Percentiles rank a stretch among this genome's conserved stretches.
These are phyloP conservation scores for Hanseniaspora pseudoguilliermondii DNA, from an alignment of 805 yeast genomes.

Conservation along the genomic window DNA sequence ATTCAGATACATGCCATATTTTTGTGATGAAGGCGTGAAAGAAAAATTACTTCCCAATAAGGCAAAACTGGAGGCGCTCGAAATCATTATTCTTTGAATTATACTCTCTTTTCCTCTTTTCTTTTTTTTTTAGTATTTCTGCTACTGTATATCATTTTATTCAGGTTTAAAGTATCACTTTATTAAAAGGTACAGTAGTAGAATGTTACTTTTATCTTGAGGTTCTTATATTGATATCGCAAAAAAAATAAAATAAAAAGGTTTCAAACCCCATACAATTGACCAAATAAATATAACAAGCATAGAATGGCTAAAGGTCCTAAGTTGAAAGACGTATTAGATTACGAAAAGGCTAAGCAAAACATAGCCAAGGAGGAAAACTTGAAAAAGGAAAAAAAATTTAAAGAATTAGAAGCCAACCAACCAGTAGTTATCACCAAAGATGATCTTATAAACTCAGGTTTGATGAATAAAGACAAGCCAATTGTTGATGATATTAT, in stretches of 20 bases:
- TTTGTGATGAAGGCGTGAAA: too few species aligned
- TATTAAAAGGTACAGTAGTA: too few species aligned
- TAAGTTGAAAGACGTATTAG: constrained; percentile 23
- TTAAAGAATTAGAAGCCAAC: constrained; percentile 18
- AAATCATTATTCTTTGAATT: too few species aligned
- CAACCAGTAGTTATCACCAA: constrained; percentile 27
- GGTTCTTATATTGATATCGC: not conserved
- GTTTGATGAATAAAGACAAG: constrained; percentile 15
- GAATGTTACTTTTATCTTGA: not conserved
- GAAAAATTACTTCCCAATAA: too few species aligned
- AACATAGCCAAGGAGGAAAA: constrained; percentile 19
- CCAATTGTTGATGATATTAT: constrained; percentile 12
- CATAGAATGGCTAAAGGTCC: constrained; percentile 24
- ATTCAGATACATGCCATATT: too few species aligned
- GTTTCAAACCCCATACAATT: not conserved
- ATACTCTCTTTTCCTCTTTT: too few species aligned
- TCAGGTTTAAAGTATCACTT: too few species aligned
- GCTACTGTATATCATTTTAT: too few species aligned
- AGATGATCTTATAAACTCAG: constrained; percentile 21
- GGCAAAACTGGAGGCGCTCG: too few species aligned
- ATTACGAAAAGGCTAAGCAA: constrained; percentile 22
- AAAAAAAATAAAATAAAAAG: too few species aligned
- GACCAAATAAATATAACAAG: not conserved
- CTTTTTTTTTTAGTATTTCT: too few species aligned
- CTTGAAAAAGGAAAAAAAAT: constrained; percentile 18